phyloP scores from a whole-genome alignment of 257 asterid genomes.

The Solanum rostratum region DNA sequence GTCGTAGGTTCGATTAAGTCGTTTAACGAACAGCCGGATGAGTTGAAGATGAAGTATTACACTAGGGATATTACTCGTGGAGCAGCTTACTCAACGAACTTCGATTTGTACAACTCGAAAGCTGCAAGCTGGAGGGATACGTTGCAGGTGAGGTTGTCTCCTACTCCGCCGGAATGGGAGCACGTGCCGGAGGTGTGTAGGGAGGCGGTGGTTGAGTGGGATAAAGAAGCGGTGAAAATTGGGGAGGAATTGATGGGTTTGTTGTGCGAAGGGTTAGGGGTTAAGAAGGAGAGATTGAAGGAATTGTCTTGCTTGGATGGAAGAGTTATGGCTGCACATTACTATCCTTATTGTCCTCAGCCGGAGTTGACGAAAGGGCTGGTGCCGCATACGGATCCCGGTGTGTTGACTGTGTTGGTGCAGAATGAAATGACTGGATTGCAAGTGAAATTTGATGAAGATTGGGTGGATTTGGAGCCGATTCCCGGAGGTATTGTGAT shows the following conservation, averaged over 20 bases:
- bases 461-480: conserved; percentile 35
- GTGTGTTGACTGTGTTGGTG: conserved; percentile 26
- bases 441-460: conserved; percentile 31
- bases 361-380: conserved; percentile 29
- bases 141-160: conserved; percentile 14
- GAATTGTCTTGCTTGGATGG: conserved; percentile 22
- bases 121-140: conserved; percentile 44
- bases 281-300: conserved; percentile 9
- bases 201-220: conserved; percentile 18
- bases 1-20: conserved; percentile 1
- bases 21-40: conserved; percentile 19
- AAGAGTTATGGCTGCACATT: conserved; percentile 23
- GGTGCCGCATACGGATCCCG: conserved; percentile 27
- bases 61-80: conserved; percentile 15
- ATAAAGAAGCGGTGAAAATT: conserved; percentile 7
- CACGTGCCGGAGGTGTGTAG: conserved; percentile 15
- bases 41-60: conserved; percentile 17
- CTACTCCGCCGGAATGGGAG: conserved; percentile 19
- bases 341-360: conserved; percentile 37
- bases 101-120: conserved; percentile 28
- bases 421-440: conserved; percentile 32
- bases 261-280: conserved; percentile 27
- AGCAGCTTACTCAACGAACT: conserved; percentile 13
- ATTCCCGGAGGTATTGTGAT: conserved; percentile 26
- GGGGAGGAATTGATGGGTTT: conserved; percentile 24